Conservation (phyloP, 345 rosid genomes). For the Brassica nigra region DNA sequence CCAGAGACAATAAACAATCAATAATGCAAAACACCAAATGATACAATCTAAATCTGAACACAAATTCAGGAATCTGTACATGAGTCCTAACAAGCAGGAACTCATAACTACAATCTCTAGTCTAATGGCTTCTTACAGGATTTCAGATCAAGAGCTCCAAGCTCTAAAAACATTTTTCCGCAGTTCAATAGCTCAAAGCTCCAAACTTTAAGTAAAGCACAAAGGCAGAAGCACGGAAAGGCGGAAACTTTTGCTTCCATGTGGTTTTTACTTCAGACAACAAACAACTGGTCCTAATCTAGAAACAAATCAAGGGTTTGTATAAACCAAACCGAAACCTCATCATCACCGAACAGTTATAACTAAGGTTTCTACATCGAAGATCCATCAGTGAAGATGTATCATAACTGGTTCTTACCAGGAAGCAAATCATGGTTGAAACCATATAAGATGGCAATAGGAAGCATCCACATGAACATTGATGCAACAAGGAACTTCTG, state of each 20-base stretch:
- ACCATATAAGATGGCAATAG: conserved; percentile 70
- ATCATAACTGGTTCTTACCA: conserved; percentile 46
- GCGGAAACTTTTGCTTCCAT: background rate
- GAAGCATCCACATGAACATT: conserved; percentile 83
- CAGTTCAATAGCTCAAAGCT: background rate
- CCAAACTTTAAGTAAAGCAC: background rate
- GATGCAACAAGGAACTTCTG: conserved; percentile 76
- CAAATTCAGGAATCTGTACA: background rate
- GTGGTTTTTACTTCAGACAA: background rate
- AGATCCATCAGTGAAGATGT: background rate
- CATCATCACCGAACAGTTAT: background rate
- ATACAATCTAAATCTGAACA: background rate
- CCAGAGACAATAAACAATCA: background rate
- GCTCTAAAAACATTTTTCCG: background rate
- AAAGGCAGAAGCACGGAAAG: background rate
- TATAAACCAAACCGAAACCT: too few relatives aligned
- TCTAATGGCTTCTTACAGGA: background rate
- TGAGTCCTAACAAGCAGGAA: background rate
- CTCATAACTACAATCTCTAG: background rate
- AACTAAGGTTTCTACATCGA: background rate
- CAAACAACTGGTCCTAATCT: background rate
- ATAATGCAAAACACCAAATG: background rate
- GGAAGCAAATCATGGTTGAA: conserved; percentile 73
- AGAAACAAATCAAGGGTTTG: background rate
- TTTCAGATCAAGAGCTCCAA: background rate